Evolutionary conservation across 2,329 filamentous ascomycete species (phyloP).

Genomic region (Trichoderma endophyticum): DNA sequence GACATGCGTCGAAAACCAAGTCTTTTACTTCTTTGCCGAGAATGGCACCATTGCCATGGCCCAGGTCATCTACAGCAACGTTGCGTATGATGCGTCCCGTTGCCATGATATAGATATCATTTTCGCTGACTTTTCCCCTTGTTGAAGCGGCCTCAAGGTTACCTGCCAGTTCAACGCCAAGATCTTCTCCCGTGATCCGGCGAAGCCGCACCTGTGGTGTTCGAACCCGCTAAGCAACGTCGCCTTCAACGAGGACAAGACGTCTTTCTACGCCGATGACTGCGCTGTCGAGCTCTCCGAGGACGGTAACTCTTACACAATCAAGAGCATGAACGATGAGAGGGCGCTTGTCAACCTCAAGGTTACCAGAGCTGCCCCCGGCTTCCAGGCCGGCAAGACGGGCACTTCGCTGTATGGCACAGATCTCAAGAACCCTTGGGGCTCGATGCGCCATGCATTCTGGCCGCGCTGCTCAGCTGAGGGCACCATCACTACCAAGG

Average conservation of each 20-base stretch:
- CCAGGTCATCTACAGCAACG: slow-evolving; percentile 97
- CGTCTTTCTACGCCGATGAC: slow-evolving; percentile 81
- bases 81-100: slow-evolving; percentile 62
- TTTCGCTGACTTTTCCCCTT: background rate
- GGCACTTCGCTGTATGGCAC: slow-evolving; percentile 85
- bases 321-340: slow-evolving; percentile 86
- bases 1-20: slow-evolving; percentile 92
- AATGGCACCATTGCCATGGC: slow-evolving; percentile 72
- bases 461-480: slow-evolving; percentile 85
- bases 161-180: slow-evolving; percentile 95
- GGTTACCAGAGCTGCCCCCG: slow-evolving; percentile 70
- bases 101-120: background rate
- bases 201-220: slow-evolving; percentile 77
- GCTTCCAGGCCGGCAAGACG: slow-evolving; percentile 79
- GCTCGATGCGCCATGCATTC: slow-evolving; percentile 85
- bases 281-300: slow-evolving; percentile 81
- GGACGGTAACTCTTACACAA: slow-evolving; percentile 76
- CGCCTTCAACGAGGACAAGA: slow-evolving; percentile 80
- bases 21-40: slow-evolving; percentile 84
- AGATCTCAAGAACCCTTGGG: slow-evolving; percentile 83
- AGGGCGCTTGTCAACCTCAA: slow-evolving; percentile 82
- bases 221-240: slow-evolving; percentile 75
- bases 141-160: slow-evolving; percentile 73
- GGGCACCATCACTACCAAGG: slow-evolving; percentile 79
- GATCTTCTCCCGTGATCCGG: slow-evolving; percentile 73